Conservation (phyloP, 31 red algal species). For the Asparagopsis taxiformis region DNA sequence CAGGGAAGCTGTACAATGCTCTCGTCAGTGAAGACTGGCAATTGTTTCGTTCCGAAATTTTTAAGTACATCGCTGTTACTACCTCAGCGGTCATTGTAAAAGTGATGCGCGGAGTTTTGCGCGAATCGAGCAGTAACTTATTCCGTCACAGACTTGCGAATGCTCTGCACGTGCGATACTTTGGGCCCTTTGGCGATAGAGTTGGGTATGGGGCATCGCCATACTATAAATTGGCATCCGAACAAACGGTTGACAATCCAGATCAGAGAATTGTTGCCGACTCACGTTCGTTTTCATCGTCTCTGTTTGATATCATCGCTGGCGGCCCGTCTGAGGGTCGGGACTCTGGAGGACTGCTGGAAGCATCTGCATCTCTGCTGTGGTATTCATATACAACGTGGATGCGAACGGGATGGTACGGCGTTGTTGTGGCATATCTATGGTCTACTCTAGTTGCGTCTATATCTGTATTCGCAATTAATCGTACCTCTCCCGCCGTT, state of each 20-base stretch:
- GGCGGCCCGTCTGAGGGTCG: conserved; percentile 31
- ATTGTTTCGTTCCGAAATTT: conserved; percentile 31
- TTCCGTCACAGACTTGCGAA: conserved; percentile 28
- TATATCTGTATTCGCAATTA: conserved; percentile 44
- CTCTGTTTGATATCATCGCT: conserved; percentile 49
- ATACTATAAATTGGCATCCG: conserved; percentile 19
- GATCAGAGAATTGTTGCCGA: conserved; percentile 86
- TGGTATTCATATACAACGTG: conserved; percentile 61
- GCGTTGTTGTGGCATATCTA: conserved; percentile 53
- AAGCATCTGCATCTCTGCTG: conserved; percentile 52
- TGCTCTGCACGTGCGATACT: conserved; percentile 39
- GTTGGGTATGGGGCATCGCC: conserved; percentile 2
- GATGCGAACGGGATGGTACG: conserved; percentile 52
- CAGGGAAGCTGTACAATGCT: conserved; percentile 68
- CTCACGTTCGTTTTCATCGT: conserved; percentile 29
- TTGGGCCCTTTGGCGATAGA: not conserved
- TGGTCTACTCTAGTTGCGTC: conserved; percentile 58
- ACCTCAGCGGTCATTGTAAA: conserved; percentile 29
- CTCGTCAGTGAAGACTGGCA: conserved; percentile 62
- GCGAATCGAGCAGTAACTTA: conserved; percentile 37
- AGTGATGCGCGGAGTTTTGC: conserved; percentile 41
- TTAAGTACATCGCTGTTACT: conserved; percentile 10
- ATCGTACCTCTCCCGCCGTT: conserved; percentile 51
- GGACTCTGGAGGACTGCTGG: conserved; percentile 60
- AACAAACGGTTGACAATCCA: conserved; percentile 55